Conservation (phyloP, 2,329 filamentous ascomycete genomes). For the Alternaria angustiovoidea region DNA sequence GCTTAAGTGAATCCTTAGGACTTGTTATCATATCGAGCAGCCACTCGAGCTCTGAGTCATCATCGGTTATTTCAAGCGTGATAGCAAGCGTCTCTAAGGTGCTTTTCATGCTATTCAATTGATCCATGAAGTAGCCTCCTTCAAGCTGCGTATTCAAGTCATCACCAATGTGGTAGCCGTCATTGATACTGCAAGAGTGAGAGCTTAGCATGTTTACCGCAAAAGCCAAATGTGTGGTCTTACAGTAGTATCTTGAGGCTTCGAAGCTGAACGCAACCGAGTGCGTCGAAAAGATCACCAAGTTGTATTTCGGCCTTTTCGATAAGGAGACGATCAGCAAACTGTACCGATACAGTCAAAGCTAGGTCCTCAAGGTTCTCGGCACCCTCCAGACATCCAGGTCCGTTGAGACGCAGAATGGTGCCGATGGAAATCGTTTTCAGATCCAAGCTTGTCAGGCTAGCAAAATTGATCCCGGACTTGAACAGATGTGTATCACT, state of each 20-base stretch:
- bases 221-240: not conserved
- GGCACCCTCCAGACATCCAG: slow-evolving; percentile 28
- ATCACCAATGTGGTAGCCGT: slow-evolving; percentile 25
- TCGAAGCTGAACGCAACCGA: slow-evolving; percentile 23
- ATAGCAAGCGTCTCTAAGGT: slow-evolving; percentile 23
- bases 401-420: slow-evolving; percentile 31
- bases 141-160: slow-evolving; percentile 20
- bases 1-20: slow-evolving; percentile 15
- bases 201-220: not conserved
- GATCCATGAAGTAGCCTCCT: slow-evolving; percentile 25
- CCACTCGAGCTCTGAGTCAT: slow-evolving; percentile 24
- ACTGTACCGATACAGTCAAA: slow-evolving; percentile 25
- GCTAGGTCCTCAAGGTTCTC: slow-evolving; percentile 22
- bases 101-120: slow-evolving; percentile 17
- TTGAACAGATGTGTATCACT: slow-evolving; percentile 28
- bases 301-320: slow-evolving; percentile 27
- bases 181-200: slow-evolving; percentile 16
- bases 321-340: slow-evolving; percentile 24
- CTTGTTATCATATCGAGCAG: slow-evolving; percentile 19
- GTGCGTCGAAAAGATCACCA: slow-evolving; percentile 28
- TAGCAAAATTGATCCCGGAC: slow-evolving; percentile 22
- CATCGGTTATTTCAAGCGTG: slow-evolving; percentile 21
- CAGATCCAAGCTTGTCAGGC: slow-evolving; percentile 24
- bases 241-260: slow-evolving; percentile 24
- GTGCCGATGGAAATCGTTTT: slow-evolving; percentile 26